These are phyloP conservation scores for Taiozyma sp. DNA, from an alignment of 1,139 yeast genomes.

Conservation along the genomic window DNA sequence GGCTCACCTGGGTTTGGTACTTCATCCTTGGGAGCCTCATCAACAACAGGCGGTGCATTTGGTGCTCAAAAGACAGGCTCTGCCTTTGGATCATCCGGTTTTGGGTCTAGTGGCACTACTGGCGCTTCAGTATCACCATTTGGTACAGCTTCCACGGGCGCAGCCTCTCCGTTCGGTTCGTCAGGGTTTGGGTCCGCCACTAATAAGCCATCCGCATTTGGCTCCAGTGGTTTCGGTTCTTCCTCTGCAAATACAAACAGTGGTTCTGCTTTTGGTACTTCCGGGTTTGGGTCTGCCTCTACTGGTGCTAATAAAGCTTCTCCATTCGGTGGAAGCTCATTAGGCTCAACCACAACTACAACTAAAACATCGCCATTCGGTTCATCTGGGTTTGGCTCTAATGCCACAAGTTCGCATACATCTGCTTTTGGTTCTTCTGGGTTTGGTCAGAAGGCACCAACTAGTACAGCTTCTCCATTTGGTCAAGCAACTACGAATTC, in stretches of 20 bases:
- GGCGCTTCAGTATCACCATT: background rate
- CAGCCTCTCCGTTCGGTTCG: slow-evolving; percentile 11
- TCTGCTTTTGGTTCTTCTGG: background rate
- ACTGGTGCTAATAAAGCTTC: background rate
- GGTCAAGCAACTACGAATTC: slow-evolving; percentile 3
- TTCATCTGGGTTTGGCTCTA: background rate
- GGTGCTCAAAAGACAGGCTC: slow-evolving; percentile 4
- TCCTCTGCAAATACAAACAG: background rate
- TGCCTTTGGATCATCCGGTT: slow-evolving; percentile 11
- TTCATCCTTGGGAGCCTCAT: slow-evolving; percentile 13
- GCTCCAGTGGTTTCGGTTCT: slow-evolving; percentile 9
- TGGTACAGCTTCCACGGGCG: background rate
- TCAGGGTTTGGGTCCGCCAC: slow-evolving; percentile 7
- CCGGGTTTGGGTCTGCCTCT: slow-evolving; percentile 3
- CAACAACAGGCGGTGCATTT: slow-evolving; percentile 5
- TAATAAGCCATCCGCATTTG: slow-evolving; percentile 13
- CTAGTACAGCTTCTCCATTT: slow-evolving; percentile 12
- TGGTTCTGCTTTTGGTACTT: slow-evolving; percentile 7
- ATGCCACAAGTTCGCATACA: background rate
- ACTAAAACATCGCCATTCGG: slow-evolving; percentile 15
- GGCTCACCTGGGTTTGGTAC: slow-evolving; percentile 3
- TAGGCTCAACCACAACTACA: slow-evolving; percentile 1
- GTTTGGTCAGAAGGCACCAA: background rate
- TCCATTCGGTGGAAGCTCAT: slow-evolving; percentile 3
- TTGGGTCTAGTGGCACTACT: slow-evolving; percentile 2